Base-by-base conservation (phyloP, 1,139 yeast species). In the Taphrina confusa region DNA sequence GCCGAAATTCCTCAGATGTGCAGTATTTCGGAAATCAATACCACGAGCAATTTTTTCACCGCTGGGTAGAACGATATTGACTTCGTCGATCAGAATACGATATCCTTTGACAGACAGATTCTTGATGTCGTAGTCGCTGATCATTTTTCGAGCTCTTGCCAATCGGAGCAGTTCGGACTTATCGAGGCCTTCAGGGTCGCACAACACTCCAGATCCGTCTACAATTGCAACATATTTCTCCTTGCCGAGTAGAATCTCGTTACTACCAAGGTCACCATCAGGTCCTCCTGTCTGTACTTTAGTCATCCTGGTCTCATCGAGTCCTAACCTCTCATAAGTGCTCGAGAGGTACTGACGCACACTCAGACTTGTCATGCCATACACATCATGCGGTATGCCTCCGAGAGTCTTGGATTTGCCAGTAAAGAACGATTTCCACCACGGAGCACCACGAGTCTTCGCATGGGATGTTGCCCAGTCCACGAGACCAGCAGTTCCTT, bases 381-480 rank as follows among this genome's bases (percentile, higher is more conserved):
- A 92, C 70, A 83, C 94, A 74, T 92, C 98, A 73, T 92, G 98
- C 62, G 98, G 98, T 71, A 92, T 92, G 73, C 98, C 98, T 71
- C 98, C 98, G 63, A 92, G 76, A 61, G 81, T 77, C 63, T 96
- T 96, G 51, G 91, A 82, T 77, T 92, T 92, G 68, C 98, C 50
- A 4, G 98, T 92, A 74, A 92, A 85, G 79, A 92, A 92, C 1
- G 97, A 92, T 76, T 90, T 91, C 98, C 98, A 92, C 96, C 96
- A 90, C 65, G 96, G 92, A 55, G 97, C 96, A 65, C 96, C 96
- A 74, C 98, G 84, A 64, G 78, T 76, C 70, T 88, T 83, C 39
- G 98, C 98, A 72, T 92, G 98, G 66, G 83, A 76, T 46, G 97
- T 92, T n/a, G 98, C 98, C 98, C 98, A 92, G 73, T 92, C 91